phyloP scores from a whole-genome alignment of 108 stramenopile species.

The Aurantiochytrium sp. region DNA sequence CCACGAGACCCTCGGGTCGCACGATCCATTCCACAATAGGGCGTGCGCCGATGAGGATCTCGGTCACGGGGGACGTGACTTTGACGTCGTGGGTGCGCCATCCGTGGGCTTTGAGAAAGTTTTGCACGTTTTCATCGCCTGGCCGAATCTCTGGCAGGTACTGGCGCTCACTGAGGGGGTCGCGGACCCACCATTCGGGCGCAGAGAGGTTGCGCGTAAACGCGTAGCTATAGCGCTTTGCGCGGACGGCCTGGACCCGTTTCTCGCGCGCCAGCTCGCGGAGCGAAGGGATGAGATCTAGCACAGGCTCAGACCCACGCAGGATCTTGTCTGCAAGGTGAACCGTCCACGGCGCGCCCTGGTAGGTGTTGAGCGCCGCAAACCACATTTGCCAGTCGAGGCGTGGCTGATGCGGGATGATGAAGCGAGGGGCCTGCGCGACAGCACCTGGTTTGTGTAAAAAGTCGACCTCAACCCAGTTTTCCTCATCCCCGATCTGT shows the following conservation, averaged over 20 bases:
- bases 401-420: slow-evolving; percentile 63
- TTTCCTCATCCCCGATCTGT: not conserved
- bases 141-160: not conserved
- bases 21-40: no score
- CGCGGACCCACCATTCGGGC: not conserved
- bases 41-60: no score
- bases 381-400: slow-evolving; percentile 79
- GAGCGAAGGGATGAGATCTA: not conserved
- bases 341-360: slow-evolving; percentile 63
- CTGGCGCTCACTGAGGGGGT: not conserved
- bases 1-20: no score
- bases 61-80: no score
- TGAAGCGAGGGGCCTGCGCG: slow-evolving; percentile 40
- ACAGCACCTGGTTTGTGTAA: slow-evolving; percentile 59
- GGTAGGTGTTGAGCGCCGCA: slow-evolving; percentile 59
- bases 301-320: not conserved
- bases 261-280: not conserved
- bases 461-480: slow-evolving; percentile 65
- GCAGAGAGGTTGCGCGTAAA: not conserved
- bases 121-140: not conserved
- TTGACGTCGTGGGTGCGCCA: not conserved
- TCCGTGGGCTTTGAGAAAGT: not conserved
- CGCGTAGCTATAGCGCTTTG: not conserved
- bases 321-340: slow-evolving; percentile 51
- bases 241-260: not conserved